Evolutionary conservation across 805 yeast species (phyloP), one percentile per base, ranked within the genome.

Genomic region (Wickerhamiella qilinensis): DNA sequence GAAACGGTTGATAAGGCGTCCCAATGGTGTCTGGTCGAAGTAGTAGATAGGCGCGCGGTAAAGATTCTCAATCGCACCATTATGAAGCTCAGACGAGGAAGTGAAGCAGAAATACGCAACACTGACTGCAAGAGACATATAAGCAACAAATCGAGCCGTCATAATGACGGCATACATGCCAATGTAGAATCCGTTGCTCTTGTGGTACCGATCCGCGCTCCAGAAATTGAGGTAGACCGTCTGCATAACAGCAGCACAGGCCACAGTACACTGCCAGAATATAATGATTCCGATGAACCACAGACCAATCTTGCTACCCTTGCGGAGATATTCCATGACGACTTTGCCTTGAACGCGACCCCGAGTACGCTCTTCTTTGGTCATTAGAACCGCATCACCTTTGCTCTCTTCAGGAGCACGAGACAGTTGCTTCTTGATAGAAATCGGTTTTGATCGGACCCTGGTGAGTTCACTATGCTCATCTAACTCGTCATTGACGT

Each of bases 1-100:
- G 56, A 83, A 84, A 47, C 94, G 64, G 58, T 82, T 84, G 54
- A 85, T 62, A 42, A 84, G 75, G 47, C 94, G 67, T 1, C 95
- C 94, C 65, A 81, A 68, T 15, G 95, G 95, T 0, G 93, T 80
- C 9, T 83, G 73, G 52, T 85, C 94, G 59, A 83, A 67, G 54
- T 72, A 85, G 1, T 75, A 59, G 88, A 82, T 81, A 35, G 93
- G 93, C 2, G 91, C 75, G 43, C 75, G 75, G 43, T 84, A 59
- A 14, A 84, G 63, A 28, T 63, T 68, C 34, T 65, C 56, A 38
- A 76, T 64, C 0, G 93, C 85, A 36, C 50, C 47, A 31, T 76
- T 60, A 51, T 83, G 83, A 52, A 84, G 60, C n/a, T 49, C 53
- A 39, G 61, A 68, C 0, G 84, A 60, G 0, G 85, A 73, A 47